A percentile compares a stretch with the other conserved stretches of the same genome.
Evolutionary conservation across 495 filamentous ascomycete species (phyloP).

Genomic region (Cercophora samala): DNA sequence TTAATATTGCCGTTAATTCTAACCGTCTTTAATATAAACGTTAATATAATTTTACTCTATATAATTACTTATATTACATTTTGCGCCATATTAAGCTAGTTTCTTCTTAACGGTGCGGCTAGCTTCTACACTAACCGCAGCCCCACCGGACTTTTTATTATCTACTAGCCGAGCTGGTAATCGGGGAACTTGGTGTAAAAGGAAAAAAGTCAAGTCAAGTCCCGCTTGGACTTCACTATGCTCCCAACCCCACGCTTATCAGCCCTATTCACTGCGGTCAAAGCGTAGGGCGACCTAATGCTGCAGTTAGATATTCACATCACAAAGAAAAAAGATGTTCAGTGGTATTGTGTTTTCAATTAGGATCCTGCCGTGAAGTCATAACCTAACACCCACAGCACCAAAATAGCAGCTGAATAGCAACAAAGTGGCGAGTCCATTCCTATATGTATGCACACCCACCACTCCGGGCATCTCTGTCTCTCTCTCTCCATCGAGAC

Average conservation of each 20-base stretch:
- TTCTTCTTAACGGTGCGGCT: too few relatives aligned
- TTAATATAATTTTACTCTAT: too few relatives aligned
- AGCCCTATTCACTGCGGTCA: neutral
- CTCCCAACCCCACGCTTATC: neutral
- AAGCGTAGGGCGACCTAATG: neutral
- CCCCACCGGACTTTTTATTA: too few relatives aligned
- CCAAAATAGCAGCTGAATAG: constrained; percentile 12
- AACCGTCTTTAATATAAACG: too few relatives aligned
- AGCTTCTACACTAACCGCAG: too few relatives aligned
- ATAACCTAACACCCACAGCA: constrained; percentile 39
- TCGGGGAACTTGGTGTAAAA: too few relatives aligned
- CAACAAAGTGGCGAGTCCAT: constrained; percentile 20
- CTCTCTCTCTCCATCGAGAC: neutral
- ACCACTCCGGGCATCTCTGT: neutral
- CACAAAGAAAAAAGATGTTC: neutral
- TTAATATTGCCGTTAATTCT: too few relatives aligned
- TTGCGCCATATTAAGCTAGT: too few relatives aligned
- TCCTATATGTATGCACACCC: neutral
- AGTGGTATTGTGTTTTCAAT: constrained; percentile 30
- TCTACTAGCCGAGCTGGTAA: too few relatives aligned
- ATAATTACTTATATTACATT: too few relatives aligned
- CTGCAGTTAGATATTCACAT: neutral
- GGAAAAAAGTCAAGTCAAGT: too few relatives aligned
- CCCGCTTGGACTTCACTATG: too few relatives aligned
- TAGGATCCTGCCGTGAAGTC: constrained; percentile 45